These are phyloP conservation scores for Jackrogersella minutella DNA, from an alignment of 495 filamentous ascomycete genomes.

Conservation along the genomic window DNA sequence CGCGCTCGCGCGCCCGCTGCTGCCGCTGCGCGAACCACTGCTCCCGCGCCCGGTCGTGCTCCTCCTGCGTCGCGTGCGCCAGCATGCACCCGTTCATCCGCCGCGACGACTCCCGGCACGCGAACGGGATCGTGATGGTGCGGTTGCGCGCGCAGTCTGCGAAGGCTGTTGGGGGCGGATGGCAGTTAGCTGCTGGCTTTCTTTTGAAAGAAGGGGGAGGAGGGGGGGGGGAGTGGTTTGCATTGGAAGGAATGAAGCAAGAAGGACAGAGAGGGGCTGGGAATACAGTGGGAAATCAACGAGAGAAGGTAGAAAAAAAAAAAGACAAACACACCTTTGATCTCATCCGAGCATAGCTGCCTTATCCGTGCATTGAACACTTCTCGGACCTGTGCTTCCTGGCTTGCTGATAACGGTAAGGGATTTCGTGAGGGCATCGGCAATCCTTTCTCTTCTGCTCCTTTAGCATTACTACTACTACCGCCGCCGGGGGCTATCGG, in stretches of 20 bases:
- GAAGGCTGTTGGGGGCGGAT: conserved; percentile 68
- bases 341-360: conserved; percentile 78
- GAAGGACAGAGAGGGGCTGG: conserved; percentile 4
- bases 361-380: conserved; percentile 90
- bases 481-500: conserved; percentile 34
- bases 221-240: background rate
- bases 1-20: conserved; percentile 68
- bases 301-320: background rate
- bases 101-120: conserved; percentile 77
- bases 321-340: conserved; percentile 70
- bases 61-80: conserved; percentile 77
- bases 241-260: background rate
- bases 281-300: background rate
- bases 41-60: conserved; percentile 87
- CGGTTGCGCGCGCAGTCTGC: conserved; percentile 86
- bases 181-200: background rate
- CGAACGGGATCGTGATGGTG: conserved; percentile 84
- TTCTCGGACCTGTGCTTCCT: conserved; percentile 90
- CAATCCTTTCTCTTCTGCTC: conserved; percentile 37
- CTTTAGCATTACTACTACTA: conserved; percentile 5
- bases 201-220: background rate
- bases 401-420: conserved; percentile 86
- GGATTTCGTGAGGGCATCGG: conserved; percentile 78
- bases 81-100: conserved; percentile 96
- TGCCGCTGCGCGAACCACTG: conserved; percentile 86